Conservation (phyloP, 2,329 filamentous ascomycete species). For the Penicillium polonicum region DNA sequence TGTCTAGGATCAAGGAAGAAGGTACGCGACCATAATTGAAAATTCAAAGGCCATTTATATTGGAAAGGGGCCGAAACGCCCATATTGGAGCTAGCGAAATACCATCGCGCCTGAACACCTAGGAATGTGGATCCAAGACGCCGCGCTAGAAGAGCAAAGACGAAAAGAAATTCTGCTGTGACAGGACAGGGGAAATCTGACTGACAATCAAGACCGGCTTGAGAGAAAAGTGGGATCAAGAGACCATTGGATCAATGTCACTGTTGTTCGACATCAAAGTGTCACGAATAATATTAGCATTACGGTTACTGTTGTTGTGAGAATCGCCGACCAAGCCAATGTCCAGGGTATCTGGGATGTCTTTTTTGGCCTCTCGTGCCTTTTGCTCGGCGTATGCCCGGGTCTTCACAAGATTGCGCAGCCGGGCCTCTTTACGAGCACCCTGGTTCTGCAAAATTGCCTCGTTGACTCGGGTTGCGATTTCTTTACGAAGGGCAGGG, state of each 20-base stretch:
- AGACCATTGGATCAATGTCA: conserved; percentile 43
- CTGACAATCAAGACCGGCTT: background rate
- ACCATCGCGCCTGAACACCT: conserved; percentile 1
- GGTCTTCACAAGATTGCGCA: conserved; percentile 76
- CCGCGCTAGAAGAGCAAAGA: conserved; percentile 22
- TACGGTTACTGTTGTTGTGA: conserved; percentile 24
- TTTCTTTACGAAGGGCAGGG: conserved; percentile 73
- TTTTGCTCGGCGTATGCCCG: conserved; percentile 77
- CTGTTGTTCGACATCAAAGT: conserved; percentile 44
- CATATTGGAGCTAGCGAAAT: background rate
- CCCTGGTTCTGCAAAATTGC: conserved; percentile 76
- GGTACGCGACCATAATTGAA: background rate
- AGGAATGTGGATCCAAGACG: conserved; percentile 19
- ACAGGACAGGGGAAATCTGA: background rate
- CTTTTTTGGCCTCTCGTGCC: conserved; percentile 48
- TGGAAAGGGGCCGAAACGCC: background rate
- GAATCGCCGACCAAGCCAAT: conserved; percentile 43
- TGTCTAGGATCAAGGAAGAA: too few species aligned
- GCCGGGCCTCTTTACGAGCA: conserved; percentile 72
- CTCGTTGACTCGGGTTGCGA: conserved; percentile 87
- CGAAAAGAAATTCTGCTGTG: background rate
- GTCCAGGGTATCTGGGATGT: conserved; percentile 47
- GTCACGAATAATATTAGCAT: conserved; percentile 33
- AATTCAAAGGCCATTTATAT: background rate
- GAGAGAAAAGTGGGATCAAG: conserved; percentile 21